phyloP scores from a whole-genome alignment of 768 basidiomycete genomes.

The Kwoniella sp. region DNA sequence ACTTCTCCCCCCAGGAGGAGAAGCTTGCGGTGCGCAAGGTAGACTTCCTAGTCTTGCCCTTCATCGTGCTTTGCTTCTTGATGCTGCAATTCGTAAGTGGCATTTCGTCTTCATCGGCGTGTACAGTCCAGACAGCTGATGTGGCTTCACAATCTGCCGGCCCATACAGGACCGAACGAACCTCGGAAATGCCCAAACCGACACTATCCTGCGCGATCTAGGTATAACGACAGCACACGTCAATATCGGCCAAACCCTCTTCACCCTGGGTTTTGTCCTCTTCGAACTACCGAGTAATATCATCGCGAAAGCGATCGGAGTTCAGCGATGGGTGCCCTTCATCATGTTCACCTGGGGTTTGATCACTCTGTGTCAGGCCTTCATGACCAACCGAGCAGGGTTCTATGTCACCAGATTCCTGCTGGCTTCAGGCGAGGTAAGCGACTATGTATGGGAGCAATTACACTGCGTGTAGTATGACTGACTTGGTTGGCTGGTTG shows the following conservation, averaged over 20 bases:
- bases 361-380: slow-evolving; percentile 47
- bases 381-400: slow-evolving; percentile 29
- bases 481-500: too few species aligned
- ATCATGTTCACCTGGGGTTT: slow-evolving; percentile 58
- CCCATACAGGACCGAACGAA: slow-evolving; percentile 34
- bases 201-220: slow-evolving; percentile 35
- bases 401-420: slow-evolving; percentile 48
- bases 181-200: slow-evolving; percentile 37
- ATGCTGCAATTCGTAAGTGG: slow-evolving; percentile 32
- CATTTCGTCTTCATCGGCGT: neutral
- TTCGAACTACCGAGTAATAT: slow-evolving; percentile 49
- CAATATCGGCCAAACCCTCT: slow-evolving; percentile 49
- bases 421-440: slow-evolving; percentile 31
- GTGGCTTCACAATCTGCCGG: too few species aligned
- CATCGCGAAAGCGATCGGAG: slow-evolving; percentile 35
- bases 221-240: slow-evolving; percentile 38
- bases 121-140: neutral
- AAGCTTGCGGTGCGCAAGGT: slow-evolving; percentile 23
- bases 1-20: slow-evolving; percentile 19
- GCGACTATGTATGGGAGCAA: neutral
- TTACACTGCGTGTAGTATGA: too few species aligned
- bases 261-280: slow-evolving; percentile 49
- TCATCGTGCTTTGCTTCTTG: slow-evolving; percentile 25
- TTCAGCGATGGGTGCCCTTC: slow-evolving; percentile 41
- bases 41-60: slow-evolving; percentile 24